These are phyloP conservation scores for Calcarisporium arbuscula DNA, from an alignment of 2,329 filamentous ascomycete species.

Conservation along the genomic window DNA sequence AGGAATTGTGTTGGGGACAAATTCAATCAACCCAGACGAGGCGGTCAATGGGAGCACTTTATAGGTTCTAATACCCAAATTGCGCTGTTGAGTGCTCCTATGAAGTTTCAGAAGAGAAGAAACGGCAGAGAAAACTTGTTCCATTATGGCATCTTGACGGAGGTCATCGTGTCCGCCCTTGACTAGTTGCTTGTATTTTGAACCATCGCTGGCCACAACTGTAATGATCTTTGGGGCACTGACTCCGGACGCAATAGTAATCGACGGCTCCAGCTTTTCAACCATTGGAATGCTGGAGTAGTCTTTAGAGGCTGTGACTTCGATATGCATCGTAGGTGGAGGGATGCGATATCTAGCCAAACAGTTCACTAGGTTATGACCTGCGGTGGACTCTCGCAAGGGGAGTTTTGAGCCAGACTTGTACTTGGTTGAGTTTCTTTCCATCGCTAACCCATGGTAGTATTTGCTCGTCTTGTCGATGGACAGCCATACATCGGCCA, in stretches of 20 bases:
- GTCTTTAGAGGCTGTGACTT: constrained; percentile 64
- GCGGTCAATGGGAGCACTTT: constrained; percentile 88
- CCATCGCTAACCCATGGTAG: constrained; percentile 59
- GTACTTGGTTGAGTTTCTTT: constrained; percentile 56
- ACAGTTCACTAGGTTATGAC: constrained; percentile 54
- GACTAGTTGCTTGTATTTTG: constrained; percentile 80
- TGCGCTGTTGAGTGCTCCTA: constrained; percentile 78
- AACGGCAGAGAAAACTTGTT: constrained; percentile 96
- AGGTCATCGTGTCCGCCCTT: constrained; percentile 96
- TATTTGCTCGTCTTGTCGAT: constrained; percentile 68
- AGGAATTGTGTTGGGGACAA: constrained; percentile 88
- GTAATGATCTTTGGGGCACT: constrained; percentile 93
- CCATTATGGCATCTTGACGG: constrained; percentile 97
- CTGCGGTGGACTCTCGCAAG: constrained; percentile 58
- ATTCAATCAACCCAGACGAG: constrained; percentile 88
- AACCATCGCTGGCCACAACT: constrained; percentile 69
- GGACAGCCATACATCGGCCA: constrained; percentile 56
- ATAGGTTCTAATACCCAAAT: constrained; percentile 89
- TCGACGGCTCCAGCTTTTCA: constrained; percentile 62
- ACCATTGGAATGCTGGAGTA: constrained; percentile 76
- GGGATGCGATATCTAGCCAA: constrained; percentile 66
- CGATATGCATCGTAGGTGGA: constrained; percentile 81
- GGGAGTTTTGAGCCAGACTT: constrained; percentile 61
- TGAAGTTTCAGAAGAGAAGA: constrained; percentile 84
- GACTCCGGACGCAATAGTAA: constrained; percentile 82